Percentiles rank a stretch among this genome's conserved stretches.
These are phyloP conservation scores for Yamadazyma olivae DNA, from an alignment of 805 yeast species.

Conservation along the genomic window DNA sequence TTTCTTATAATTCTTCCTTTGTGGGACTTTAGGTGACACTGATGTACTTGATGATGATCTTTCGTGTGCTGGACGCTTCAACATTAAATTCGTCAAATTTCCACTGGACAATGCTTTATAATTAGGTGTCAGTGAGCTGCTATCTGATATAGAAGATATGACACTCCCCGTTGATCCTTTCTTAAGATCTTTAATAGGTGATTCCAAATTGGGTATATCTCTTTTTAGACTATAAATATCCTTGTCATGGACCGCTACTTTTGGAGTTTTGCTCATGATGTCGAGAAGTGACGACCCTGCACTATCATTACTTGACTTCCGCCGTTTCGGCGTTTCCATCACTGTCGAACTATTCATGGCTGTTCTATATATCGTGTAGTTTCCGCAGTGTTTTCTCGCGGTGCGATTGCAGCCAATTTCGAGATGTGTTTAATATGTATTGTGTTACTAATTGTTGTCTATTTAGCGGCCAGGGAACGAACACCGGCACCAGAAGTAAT, in stretches of 20 bases:
- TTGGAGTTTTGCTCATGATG: neutral
- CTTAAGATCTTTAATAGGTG: conserved; percentile 1
- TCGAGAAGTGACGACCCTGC: conserved; percentile 1
- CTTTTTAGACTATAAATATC: conserved; percentile 1
- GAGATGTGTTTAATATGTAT: too few species aligned
- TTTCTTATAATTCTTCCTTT: conserved; percentile 1
- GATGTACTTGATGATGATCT: neutral
- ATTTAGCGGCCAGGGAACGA: conserved; percentile 62
- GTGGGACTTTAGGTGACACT: neutral
- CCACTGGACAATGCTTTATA: neutral
- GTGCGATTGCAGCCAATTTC: too few species aligned
- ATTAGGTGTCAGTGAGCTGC: neutral
- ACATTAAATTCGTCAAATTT: neutral
- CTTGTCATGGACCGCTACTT: conserved; percentile 1
- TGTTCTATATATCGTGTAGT: neutral
- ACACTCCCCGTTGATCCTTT: neutral
- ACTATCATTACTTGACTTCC: conserved; percentile 1
- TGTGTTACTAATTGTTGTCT: too few species aligned
- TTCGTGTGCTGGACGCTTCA: neutral
- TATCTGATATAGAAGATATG: neutral
- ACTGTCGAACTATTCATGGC: neutral
- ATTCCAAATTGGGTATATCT: conserved; percentile 1
- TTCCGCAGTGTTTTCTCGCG: neutral
- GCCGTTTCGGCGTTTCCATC: neutral
- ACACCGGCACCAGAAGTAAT: conserved; percentile 69